Conservation (phyloP, 2,329 filamentous ascomycete species). For the Phyllosticta ampelicida region DNA sequence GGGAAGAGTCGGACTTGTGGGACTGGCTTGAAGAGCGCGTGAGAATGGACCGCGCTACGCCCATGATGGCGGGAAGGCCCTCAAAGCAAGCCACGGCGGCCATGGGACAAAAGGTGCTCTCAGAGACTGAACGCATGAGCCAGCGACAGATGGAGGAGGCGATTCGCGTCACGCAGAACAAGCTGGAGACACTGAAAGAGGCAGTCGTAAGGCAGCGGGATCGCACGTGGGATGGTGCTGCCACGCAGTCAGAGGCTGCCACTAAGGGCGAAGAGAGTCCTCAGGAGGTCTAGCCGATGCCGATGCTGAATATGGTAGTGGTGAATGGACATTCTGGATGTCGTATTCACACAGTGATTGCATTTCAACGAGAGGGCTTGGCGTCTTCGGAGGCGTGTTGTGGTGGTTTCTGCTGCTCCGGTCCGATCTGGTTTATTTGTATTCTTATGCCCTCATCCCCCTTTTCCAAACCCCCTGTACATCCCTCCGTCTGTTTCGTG, state of each 20-base stretch:
- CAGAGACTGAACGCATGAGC: constrained; percentile 48
- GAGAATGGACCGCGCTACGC: constrained; percentile 49
- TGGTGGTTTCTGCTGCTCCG: background rate
- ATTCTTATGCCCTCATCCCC: background rate
- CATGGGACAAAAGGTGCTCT: constrained; percentile 45
- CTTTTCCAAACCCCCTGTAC: background rate
- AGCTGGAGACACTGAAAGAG: constrained; percentile 63
- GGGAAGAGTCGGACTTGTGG: constrained; percentile 83
- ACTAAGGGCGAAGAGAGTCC: constrained; percentile 52
- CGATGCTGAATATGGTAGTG: background rate
- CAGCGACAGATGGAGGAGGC: constrained; percentile 67
- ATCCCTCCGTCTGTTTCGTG: background rate
- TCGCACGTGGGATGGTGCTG: background rate
- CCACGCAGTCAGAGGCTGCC: constrained; percentile 57
- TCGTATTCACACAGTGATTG: background rate
- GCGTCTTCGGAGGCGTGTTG: background rate
- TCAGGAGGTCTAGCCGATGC: background rate
- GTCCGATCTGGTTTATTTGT: background rate
- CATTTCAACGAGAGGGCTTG: background rate
- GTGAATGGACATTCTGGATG: background rate
- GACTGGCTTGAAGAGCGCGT: constrained; percentile 85
- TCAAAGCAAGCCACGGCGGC: constrained; percentile 33
- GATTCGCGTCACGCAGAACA: constrained; percentile 77
- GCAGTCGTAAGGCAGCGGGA: constrained; percentile 43
- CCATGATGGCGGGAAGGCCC: background rate